phyloP scores from a whole-genome alignment of 1,139 yeast species.

The Lodderomyces pseudojiufengensis region DNA sequence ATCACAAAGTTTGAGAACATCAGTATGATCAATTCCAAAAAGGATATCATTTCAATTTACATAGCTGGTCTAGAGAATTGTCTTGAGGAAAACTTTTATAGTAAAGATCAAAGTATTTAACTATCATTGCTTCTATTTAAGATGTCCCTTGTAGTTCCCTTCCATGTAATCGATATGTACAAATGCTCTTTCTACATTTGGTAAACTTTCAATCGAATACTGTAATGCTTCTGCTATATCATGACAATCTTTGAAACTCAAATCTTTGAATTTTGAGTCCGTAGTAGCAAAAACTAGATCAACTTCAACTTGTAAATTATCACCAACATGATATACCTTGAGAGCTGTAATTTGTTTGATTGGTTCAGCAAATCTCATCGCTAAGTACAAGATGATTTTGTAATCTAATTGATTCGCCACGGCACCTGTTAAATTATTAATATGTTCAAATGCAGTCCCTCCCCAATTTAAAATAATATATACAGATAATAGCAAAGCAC shows the following conservation, averaged over 20 bases:
- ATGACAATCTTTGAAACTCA: conserved; percentile 64
- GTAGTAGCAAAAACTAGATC: conserved; percentile 55
- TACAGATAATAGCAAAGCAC: conserved; percentile 60
- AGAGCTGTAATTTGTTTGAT: conserved; percentile 63
- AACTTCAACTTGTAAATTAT: conserved; percentile 70
- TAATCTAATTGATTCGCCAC: conserved; percentile 62
- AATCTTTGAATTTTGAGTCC: conserved; percentile 30
- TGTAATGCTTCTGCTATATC: conserved; percentile 81
- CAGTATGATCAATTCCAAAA: conserved; percentile 21
- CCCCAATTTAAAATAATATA: conserved; percentile 68
- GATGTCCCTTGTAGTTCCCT: conserved; percentile 50
- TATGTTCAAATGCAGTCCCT: conserved; percentile 63
- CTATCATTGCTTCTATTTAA: conserved; percentile 22
- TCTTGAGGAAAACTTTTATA: conserved; percentile 7
- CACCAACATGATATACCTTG: conserved; percentile 78
- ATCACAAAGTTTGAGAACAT: conserved; percentile 30
- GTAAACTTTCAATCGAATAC: conserved; percentile 73
- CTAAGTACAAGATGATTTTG: conserved; percentile 63
- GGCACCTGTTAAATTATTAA: conserved; percentile 72
- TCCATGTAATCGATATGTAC: conserved; percentile 74
- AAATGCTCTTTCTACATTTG: conserved; percentile 75
- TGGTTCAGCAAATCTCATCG: conserved; percentile 66
- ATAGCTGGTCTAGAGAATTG: conserved; percentile 22
- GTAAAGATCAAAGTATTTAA: too few species aligned
- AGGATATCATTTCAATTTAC: conserved; percentile 31